Evolutionary conservation across 192 early-diverging fungal genomes (phyloP), one percentile per base, ranked within the genome.

Genomic region (Jimgerdemannia flammicorona): DNA sequence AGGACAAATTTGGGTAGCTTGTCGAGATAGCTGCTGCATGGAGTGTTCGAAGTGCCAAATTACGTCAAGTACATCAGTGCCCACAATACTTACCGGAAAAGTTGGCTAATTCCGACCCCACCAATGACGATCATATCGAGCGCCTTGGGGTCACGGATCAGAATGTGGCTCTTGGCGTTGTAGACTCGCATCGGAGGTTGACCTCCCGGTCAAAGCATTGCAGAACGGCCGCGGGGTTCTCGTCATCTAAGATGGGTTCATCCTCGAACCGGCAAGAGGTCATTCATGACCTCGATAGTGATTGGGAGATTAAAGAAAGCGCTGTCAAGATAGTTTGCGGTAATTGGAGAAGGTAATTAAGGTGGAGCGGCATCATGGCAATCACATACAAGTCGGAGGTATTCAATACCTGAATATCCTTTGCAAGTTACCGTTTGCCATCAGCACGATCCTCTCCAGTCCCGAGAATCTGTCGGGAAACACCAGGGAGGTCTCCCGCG

Each of bases 381-480:
- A 4, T 17, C n/a, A 29, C 4, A 64, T n/a, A 8, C 14, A 40
- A 18, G 19, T 44, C 39, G 72, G 44, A 68, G 20, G 39, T 6
- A 3, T 20, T 3, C 3, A 2, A 44, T 77, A 84, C 81, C 81
- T 83, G 71, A 85, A 78, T 29, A 85, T 73, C 64, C 81, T 75
- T 71, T 85, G 84, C 2, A 85, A 75, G 44, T 82, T 85, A 7
- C 84, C 84, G 64, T 85, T 85, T 17, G 81, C 84, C 14, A 79
- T 82, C 44, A 82, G 76, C 41, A 82, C 68, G 40, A 85, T 85
- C 8, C 84, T 44, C 43, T 85, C 84, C 43, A 78, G 72, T 8
- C 84, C 84, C 9, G 70, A 63, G 69, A 85, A 85, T 11, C 78
- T 81, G 42, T 82, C 79, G 1, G 84, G 81, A 43, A 85, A 64